Evolutionary conservation across 768 basidiomycete genomes (phyloP), one percentile per base, ranked within the genome.

Genomic region (Pleurotus giganteus): DNA sequence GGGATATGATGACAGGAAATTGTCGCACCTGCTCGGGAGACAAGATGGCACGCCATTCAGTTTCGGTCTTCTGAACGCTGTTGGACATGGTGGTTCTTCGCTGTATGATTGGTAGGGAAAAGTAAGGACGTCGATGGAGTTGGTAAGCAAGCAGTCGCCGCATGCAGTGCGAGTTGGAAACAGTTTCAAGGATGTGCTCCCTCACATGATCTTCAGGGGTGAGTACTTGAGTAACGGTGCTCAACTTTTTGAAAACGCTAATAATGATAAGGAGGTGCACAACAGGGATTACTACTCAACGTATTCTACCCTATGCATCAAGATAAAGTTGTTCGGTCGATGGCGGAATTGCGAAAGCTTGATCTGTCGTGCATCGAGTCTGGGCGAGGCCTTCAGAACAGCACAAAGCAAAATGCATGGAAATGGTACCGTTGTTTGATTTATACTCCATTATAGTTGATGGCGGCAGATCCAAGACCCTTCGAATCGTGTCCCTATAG

Each of bases 361-460:
- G 89, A 91, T 62, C 84, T 89, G 72, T 92, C 91, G 62, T 89
- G 89, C 82, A 93, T 88, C 45, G 91, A 93, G 70, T 93, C 91
- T 93, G 62, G 47, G 17, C 36, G 21, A 31, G 11, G 53, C 13
- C 39, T 47, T 50, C 13, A 56, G 55, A 49, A 21, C 63, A 60
- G 44, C 53, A 41, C 7, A 24, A 5, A 51, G 24, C 42, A 19
- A 34, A 45, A 46, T 11, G 28, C 39, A 19, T 21, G 12, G 53
- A 28, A n/a, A 13, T 17, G 5, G 29, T 19, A 58, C 91, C 91
- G 58, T 89, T 93, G 70, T 96, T 96, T 8, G 92, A 89, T 68
- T 96, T 95, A 70, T 97, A 98, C 67, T 98, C 94, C 85, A 96
- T 90, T 57, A 86, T 80, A 1, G 93, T 95, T 17, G 81, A 74